Percentiles rank a stretch among this genome's conserved stretches.
phyloP scores from a whole-genome alignment of 805 yeast genomes.

The Starmerella lactis-condensi region DNA sequence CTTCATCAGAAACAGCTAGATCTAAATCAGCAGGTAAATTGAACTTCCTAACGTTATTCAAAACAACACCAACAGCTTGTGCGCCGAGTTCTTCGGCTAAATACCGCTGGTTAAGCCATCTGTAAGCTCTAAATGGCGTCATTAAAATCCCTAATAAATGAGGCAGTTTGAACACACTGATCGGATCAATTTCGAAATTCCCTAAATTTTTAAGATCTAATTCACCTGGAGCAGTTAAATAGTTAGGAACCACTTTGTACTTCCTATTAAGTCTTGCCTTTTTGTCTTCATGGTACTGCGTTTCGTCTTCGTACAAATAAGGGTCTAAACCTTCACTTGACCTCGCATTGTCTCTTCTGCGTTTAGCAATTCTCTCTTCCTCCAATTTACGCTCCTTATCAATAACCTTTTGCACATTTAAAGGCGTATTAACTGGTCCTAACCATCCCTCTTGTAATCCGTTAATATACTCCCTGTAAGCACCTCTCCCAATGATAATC shows the following conservation, averaged over 20 bases:
- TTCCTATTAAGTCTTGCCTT: conserved; percentile 8
- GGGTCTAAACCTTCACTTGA: conserved; percentile 11
- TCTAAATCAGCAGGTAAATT: conserved; percentile 26
- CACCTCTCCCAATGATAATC: conserved; percentile 85
- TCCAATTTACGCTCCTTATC: conserved; percentile 10
- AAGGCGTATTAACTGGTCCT: conserved; percentile 61
- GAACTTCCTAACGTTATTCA: conserved; percentile 38
- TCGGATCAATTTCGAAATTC: conserved; percentile 41
- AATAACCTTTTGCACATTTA: conserved; percentile 15
- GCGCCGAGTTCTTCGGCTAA: conserved; percentile 48
- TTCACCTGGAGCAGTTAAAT: conserved; percentile 27
- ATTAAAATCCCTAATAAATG: conserved; percentile 61
- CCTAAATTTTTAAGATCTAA: conserved; percentile 42
- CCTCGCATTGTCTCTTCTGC: conserved; percentile 10
- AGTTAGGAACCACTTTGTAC: conserved; percentile 13
- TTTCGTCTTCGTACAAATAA: conserved; percentile 10
- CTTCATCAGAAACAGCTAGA: conserved; percentile 44
- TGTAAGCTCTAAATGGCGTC: conserved; percentile 55
- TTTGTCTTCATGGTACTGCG: conserved; percentile 10
- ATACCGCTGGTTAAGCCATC: conserved; percentile 59
- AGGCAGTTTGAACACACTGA: conserved; percentile 56
- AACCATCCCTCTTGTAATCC: conserved; percentile 90
- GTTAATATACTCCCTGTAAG: conserved; percentile 73
- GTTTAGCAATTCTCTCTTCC: conserved; percentile 7
- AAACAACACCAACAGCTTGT: conserved; percentile 35